phyloP scores from a whole-genome alignment of 75 land plant species.

The Selaginella moellendorffii region DNA sequence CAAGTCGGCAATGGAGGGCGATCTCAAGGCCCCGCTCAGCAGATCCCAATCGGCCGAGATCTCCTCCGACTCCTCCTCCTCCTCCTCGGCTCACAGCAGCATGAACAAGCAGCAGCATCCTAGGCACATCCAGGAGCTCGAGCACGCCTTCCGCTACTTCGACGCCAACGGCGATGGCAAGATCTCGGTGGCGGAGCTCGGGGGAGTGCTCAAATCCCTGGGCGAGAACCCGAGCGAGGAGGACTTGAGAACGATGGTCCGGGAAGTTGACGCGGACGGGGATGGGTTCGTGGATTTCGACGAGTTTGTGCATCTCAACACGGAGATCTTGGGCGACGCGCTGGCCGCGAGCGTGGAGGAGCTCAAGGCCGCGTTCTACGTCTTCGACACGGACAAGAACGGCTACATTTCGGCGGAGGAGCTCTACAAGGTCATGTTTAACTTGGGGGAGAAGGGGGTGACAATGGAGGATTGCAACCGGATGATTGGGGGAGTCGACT shows the following conservation, averaged over 20 bases:
- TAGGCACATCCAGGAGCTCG: background rate
- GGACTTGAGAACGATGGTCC: background rate
- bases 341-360: background rate
- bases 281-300: background rate
- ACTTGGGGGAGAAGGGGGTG: conserved; percentile 13
- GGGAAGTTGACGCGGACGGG: background rate
- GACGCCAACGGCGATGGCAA: background rate
- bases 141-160: background rate
- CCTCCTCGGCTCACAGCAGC: background rate
- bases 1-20: no score
- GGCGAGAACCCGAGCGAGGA: background rate
- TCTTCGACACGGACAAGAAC: conserved; percentile 15
- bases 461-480: conserved; percentile 33
- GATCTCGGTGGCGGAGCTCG: background rate
- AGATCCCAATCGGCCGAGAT: background rate
- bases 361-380: conserved; percentile 4
- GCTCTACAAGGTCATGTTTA: conserved; percentile 15
- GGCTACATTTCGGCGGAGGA: conserved; percentile 19
- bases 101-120: background rate
- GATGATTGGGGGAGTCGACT: conserved; percentile 59
- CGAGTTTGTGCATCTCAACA: background rate
- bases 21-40: background rate
- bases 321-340: background rate
- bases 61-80: background rate
- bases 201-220: background rate